Percentiles rank a stretch among this genome's conserved stretches.
These are phyloP conservation scores for Hydnum rufescens DNA, from an alignment of 768 basidiomycete species.

Conservation along the genomic window DNA sequence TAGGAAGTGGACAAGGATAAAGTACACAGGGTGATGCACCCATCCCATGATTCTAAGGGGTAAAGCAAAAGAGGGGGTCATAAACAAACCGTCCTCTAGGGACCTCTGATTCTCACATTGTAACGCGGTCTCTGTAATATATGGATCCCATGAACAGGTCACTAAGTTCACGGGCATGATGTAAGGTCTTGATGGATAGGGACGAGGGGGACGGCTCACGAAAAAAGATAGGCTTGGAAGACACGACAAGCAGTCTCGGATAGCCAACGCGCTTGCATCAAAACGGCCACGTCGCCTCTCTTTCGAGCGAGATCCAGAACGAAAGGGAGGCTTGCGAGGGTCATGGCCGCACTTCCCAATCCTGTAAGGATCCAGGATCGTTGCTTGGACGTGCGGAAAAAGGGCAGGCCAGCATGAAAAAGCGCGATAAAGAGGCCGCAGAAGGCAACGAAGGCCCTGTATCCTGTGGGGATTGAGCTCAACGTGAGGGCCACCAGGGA, in stretches of 20 bases:
- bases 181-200: not conserved
- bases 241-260: conserved; percentile 18
- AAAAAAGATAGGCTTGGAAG: conserved; percentile 30
- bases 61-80: too few relatives aligned
- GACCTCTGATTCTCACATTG: too few relatives aligned
- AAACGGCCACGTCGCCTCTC: conserved; percentile 15
- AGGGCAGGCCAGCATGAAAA: conserved; percentile 18
- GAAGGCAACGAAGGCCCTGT: not conserved
- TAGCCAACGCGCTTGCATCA: conserved; percentile 13
- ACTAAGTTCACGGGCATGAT: conserved; percentile 13
- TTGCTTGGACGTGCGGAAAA: conserved; percentile 23
- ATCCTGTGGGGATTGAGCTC: not conserved
- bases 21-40: conserved; percentile 30
- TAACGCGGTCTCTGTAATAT: conserved; percentile 28
- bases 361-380: conserved; percentile 30
- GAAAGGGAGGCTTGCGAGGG: conserved; percentile 24
- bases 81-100: too few relatives aligned
- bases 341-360: conserved; percentile 24
- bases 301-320: conserved; percentile 15
- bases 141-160: conserved; percentile 28
- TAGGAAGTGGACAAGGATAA: conserved; percentile 24
- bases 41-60: conserved; percentile 37
- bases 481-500: not conserved
- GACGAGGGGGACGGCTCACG: conserved; percentile 14
- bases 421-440: not conserved